These are phyloP conservation scores for Sporothrix dimorphospora DNA, from an alignment of 2,329 filamentous ascomycete species.

Conservation along the genomic window DNA sequence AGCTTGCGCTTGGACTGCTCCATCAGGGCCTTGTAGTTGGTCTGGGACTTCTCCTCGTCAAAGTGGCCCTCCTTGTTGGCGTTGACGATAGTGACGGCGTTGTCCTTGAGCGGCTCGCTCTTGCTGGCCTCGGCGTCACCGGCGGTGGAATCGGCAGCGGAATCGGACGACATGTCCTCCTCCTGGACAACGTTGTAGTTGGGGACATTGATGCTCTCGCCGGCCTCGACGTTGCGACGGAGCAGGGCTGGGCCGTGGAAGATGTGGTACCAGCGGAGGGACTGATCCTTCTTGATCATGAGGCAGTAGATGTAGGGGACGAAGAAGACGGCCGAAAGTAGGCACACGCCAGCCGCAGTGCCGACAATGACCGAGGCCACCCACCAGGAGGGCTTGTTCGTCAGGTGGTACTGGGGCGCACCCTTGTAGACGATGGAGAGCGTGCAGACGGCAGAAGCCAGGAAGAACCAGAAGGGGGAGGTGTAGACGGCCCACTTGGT, in stretches of 20 bases:
- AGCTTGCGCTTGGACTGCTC: conserved; percentile 59
- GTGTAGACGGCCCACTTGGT: conserved; percentile 73
- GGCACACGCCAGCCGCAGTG: conserved; percentile 60
- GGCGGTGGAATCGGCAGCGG: conserved; percentile 41
- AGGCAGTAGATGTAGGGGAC: conserved; percentile 69
- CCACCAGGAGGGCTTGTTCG: conserved; percentile 68
- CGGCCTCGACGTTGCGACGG: conserved; percentile 58
- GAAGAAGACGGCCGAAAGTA: conserved; percentile 70
- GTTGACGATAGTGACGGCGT: conserved; percentile 7
- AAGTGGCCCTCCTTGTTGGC: neutral
- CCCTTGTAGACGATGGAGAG: conserved; percentile 82
- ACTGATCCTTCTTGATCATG: conserved; percentile 69
- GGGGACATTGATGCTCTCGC: conserved; percentile 63
- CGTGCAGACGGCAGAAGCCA: conserved; percentile 73
- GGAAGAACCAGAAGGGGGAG: conserved; percentile 76
- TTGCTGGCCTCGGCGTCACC: conserved; percentile 41
- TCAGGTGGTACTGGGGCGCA: conserved; percentile 67
- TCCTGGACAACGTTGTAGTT: conserved; percentile 79
- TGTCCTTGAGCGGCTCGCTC: conserved; percentile 32
- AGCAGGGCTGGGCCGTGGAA: conserved; percentile 66
- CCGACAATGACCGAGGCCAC: conserved; percentile 69
- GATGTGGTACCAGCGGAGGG: conserved; percentile 65
- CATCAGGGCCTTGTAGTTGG: conserved; percentile 65
- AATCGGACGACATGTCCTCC: conserved; percentile 42
- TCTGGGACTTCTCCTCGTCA: conserved; percentile 42